phyloP scores from a whole-genome alignment of 2,329 filamentous ascomycete genomes.

The Cladobotryum protrusum region DNA sequence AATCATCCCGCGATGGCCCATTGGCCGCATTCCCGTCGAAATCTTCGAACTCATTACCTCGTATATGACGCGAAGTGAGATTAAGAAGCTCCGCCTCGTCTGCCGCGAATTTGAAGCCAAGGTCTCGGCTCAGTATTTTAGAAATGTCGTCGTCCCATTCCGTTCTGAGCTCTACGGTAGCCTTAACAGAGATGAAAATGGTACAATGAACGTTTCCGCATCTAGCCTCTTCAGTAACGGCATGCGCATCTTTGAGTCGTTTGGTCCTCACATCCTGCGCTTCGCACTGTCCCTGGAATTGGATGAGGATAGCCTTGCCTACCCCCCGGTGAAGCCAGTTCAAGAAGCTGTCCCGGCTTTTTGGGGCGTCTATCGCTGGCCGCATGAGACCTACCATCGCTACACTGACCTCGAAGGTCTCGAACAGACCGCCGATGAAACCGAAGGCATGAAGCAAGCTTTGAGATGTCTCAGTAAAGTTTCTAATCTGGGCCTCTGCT shows the following conservation, averaged over 20 bases:
- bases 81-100: constrained; percentile 56
- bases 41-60: constrained; percentile 53
- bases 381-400: constrained; percentile 50
- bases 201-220: constrained; percentile 18
- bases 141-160: constrained; percentile 60
- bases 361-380: constrained; percentile 63
- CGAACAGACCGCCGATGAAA: constrained; percentile 59
- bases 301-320: constrained; percentile 43
- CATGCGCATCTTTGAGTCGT: constrained; percentile 55
- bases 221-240: constrained; percentile 38
- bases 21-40: constrained; percentile 48
- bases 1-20: constrained; percentile 24
- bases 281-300: constrained; percentile 66
- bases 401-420: constrained; percentile 54
- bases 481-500: constrained; percentile 58
- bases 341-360: constrained; percentile 51
- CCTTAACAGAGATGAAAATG: constrained; percentile 18
- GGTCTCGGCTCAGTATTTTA: constrained; percentile 53
- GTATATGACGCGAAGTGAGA: constrained; percentile 50
- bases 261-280: constrained; percentile 53
- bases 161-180: constrained; percentile 54
- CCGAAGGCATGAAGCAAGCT: constrained; percentile 53
- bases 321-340: constrained; percentile 50
- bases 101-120: constrained; percentile 51
- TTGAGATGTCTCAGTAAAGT: constrained; percentile 50